phyloP scores from a whole-genome alignment of 2,329 filamentous ascomycete species.

The Sporothrix dimorphospora region DNA sequence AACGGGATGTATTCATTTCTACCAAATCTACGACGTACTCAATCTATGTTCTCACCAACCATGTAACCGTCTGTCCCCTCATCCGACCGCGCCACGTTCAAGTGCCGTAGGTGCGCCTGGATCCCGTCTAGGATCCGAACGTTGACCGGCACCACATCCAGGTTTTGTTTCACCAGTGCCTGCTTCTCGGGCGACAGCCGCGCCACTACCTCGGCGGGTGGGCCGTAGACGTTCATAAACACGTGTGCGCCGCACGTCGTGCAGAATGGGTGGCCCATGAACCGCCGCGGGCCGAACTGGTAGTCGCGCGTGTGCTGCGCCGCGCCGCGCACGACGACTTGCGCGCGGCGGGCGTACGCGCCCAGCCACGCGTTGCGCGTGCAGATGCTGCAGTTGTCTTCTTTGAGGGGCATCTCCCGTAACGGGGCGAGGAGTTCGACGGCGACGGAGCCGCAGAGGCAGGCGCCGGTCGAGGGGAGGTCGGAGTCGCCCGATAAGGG shows the following conservation, averaged over 20 bases:
- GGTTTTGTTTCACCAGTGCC: constrained; percentile 27
- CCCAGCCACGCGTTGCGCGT: constrained; percentile 32
- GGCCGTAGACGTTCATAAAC: constrained; percentile 31
- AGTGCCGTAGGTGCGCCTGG: background rate
- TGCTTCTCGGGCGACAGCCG: constrained; percentile 22
- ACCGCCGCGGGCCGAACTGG: constrained; percentile 29
- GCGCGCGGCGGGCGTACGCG: constrained; percentile 23
- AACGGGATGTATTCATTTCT: background rate
- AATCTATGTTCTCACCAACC: too few relatives aligned
- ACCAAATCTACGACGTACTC: background rate
- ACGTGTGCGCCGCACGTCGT: constrained; percentile 32
- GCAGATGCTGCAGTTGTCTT: constrained; percentile 34
- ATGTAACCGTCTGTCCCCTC: constrained; percentile 30
- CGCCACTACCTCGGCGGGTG: constrained; percentile 26
- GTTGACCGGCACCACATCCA: constrained; percentile 31
- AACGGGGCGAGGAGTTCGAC: constrained; percentile 27
- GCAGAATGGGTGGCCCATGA: constrained; percentile 33
- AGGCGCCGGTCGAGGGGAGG: constrained; percentile 25
- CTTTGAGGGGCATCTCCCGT: constrained; percentile 23
- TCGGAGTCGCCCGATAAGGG: background rate
- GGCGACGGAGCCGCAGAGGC: constrained; percentile 30
- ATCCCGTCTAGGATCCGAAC: constrained; percentile 29
- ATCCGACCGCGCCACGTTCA: constrained; percentile 17
- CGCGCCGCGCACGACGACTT: constrained; percentile 24
- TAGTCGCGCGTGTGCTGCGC: constrained; percentile 29